phyloP scores from a whole-genome alignment of 352 stramenopile species.

The Globisporangium acanthophoron region DNA sequence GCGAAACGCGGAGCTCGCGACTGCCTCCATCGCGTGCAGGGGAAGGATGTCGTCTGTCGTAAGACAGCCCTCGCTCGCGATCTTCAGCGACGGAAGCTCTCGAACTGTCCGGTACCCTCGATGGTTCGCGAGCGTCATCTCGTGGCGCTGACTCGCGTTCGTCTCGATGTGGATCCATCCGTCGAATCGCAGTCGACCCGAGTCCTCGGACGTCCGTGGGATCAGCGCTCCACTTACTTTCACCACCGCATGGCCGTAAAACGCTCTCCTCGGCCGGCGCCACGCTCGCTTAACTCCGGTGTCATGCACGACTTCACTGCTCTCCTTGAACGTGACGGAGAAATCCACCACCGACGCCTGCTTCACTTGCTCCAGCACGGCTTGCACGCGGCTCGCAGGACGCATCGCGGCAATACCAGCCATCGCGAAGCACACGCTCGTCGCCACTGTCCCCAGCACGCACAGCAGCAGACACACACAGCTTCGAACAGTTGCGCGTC shows the following conservation, averaged over 20 bases:
- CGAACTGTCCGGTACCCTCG: slow-evolving; percentile 23
- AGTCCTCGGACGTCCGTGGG: slow-evolving; percentile 29
- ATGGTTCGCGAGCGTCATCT: slow-evolving; percentile 32
- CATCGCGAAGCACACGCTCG: slow-evolving; percentile 30
- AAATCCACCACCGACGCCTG: slow-evolving; percentile 28
- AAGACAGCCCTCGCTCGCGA: slow-evolving; percentile 18
- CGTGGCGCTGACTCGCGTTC: slow-evolving; percentile 16
- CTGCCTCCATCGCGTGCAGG: slow-evolving; percentile 30
- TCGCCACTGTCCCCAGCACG: slow-evolving; percentile 18
- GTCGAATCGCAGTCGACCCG: slow-evolving; percentile 34
- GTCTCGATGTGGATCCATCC: slow-evolving; percentile 21
- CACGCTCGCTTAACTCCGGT: neutral
- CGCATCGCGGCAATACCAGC: slow-evolving; percentile 14
- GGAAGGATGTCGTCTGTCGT: slow-evolving; percentile 28
- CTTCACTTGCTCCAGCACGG: slow-evolving; percentile 20
- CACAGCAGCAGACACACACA: slow-evolving; percentile 23
- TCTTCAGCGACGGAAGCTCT: neutral
- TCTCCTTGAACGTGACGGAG: slow-evolving; percentile 17
- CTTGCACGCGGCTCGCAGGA: slow-evolving; percentile 17
- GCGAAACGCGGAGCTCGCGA: slow-evolving; percentile 22
- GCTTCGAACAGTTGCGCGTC: slow-evolving; percentile 8
- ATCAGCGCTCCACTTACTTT: slow-evolving; percentile 14
- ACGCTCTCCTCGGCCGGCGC: neutral
- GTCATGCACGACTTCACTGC: neutral
- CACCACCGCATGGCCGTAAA: neutral